These are phyloP conservation scores for Skeletonema tropicum DNA, from an alignment of 108 stramenopile genomes.

Conservation along the genomic window DNA sequence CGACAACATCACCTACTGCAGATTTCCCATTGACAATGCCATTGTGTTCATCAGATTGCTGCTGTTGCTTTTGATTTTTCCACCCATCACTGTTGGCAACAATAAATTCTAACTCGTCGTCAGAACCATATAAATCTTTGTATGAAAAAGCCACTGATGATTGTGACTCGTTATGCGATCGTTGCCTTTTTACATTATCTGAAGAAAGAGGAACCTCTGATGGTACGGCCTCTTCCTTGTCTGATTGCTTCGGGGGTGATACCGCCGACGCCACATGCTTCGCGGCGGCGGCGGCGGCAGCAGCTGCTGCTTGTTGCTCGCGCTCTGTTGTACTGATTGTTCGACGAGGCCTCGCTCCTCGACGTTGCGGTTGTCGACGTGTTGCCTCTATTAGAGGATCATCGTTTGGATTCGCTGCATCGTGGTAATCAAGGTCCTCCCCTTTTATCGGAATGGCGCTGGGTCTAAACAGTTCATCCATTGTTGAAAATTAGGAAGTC, in stretches of 20 bases:
- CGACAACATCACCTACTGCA: neutral
- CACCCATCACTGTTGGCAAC: neutral
- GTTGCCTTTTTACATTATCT: neutral
- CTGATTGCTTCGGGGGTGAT: neutral
- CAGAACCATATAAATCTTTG: conserved; percentile 16
- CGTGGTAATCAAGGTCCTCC: neutral
- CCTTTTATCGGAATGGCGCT: neutral
- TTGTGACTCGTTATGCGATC: neutral
- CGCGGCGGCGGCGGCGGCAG: neutral
- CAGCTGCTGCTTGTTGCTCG: neutral
- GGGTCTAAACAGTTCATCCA: conserved; percentile 1
- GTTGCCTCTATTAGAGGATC: neutral
- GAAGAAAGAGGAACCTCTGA: neutral
- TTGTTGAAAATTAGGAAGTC: neutral
- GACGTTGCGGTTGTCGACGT: neutral
- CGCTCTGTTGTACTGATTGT: too few species aligned
- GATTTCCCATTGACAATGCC: neutral
- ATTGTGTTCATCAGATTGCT: neutral
- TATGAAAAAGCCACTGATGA: conserved; percentile 14
- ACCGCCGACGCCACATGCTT: neutral
- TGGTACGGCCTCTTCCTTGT: neutral
- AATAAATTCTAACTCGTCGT: neutral
- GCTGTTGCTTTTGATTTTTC: neutral
- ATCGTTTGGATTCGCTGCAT: neutral
- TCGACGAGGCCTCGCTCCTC: neutral